Evolutionary conservation across 768 basidiomycete genomes (phyloP).

Genomic region (Boletales sp.): DNA sequence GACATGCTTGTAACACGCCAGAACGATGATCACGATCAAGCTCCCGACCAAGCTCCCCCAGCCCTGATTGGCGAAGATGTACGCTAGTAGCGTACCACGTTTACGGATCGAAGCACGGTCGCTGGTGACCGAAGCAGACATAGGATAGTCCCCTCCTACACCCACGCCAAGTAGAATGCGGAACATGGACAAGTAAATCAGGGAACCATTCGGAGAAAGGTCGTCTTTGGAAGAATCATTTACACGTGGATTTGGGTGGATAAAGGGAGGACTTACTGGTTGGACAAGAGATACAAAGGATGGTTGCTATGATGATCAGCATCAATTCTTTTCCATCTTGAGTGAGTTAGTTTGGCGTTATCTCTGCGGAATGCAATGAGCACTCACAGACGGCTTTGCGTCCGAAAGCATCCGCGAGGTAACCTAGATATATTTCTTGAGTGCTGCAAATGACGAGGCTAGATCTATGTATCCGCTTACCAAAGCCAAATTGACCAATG

Average conservation of each 20-base stretch:
- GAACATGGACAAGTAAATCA: conserved; percentile 64
- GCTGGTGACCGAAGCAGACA: conserved; percentile 66
- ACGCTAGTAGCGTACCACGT: conserved; percentile 70
- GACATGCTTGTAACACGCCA: conserved; percentile 57
- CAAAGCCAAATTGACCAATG: conserved; percentile 64
- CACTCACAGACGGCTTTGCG: conserved; percentile 62
- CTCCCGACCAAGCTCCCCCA: conserved; percentile 71
- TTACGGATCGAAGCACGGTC: conserved; percentile 64
- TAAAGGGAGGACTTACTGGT: conserved; percentile 38
- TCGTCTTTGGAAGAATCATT: conserved; percentile 31
- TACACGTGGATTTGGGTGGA: neutral
- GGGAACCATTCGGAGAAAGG: conserved; percentile 45
- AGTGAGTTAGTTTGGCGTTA: conserved; percentile 1
- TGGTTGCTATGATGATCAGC: conserved; percentile 76
- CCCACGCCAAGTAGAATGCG: conserved; percentile 76
- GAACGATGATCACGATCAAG: conserved; percentile 59
- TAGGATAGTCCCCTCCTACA: conserved; percentile 78
- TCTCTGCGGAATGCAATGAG: neutral
- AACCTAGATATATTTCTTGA: conserved; percentile 36
- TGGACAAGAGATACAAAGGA: conserved; percentile 62
- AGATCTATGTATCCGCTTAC: conserved; percentile 25
- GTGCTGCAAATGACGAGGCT: neutral
- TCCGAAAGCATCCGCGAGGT: conserved; percentile 62
- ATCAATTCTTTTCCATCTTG: conserved; percentile 76
- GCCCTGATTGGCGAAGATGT: conserved; percentile 75